Conservation (phyloP, 208 protist species). For the Leishmania major region DNA sequence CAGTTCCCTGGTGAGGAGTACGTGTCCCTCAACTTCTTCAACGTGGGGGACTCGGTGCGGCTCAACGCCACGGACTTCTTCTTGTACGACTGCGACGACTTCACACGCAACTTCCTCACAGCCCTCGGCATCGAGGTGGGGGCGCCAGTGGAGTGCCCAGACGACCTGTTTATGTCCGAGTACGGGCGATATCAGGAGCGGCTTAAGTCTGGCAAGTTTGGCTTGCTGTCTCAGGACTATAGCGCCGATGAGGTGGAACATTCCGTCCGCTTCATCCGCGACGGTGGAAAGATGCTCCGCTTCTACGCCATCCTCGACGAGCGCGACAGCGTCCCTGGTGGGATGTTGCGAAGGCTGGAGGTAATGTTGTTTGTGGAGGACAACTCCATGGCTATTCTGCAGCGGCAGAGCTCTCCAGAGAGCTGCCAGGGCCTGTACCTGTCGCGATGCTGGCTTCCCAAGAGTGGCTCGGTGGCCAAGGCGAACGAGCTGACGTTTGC, state of each 20-base stretch:
- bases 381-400: constrained; percentile 94
- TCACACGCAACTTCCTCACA: constrained; percentile 92
- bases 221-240: constrained; percentile 64
- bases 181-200: constrained; percentile 56
- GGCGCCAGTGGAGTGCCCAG: constrained; percentile 51
- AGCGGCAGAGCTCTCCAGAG: constrained; percentile 90
- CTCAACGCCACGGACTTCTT: constrained; percentile 94
- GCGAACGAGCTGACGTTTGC: constrained; percentile 84
- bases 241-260: constrained; percentile 71
- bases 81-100: constrained; percentile 93
- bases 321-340: constrained; percentile 43
- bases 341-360: constrained; percentile 89
- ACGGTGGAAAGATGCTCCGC: constrained; percentile 95
- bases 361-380: constrained; percentile 96
- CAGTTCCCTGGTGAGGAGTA: constrained; percentile 84
- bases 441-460: constrained; percentile 84
- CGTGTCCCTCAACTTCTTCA: constrained; percentile 92
- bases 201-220: constrained; percentile 58
- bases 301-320: constrained; percentile 93
- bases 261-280: constrained; percentile 87
- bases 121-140: constrained; percentile 74
- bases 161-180: constrained; percentile 75
- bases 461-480: constrained; percentile 72
- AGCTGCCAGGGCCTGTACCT: constrained; percentile 87
- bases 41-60: constrained; percentile 86